Evolutionary conservation across 345 rosid species (phyloP), one percentile per base, ranked within the genome.

Genomic region (Euphorbia pulcherrima): DNA sequence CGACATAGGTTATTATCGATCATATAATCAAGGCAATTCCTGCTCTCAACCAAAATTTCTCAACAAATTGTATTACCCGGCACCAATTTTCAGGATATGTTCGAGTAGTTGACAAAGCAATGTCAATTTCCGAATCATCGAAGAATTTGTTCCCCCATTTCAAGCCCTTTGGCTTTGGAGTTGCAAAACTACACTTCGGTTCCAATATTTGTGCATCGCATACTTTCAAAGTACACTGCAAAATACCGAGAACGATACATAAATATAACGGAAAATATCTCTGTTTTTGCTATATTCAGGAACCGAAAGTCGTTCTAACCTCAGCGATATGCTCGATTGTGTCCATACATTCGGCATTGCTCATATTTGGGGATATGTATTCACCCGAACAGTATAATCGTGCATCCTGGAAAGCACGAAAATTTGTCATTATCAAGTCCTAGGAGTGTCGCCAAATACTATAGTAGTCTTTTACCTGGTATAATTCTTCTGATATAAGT

Each of bases 401-500:
- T 12, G 65, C 65, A 3, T 21, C 50, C 65, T 61, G 65, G 30
- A 61, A 39, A 39, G 29, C 50, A 61, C 24, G 24, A 61, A 21
- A 60, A 9, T 18, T n/a, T 61, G 20, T 26, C 58, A 21, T 56
- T 56, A 11, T 52, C 21, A 11, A n/a, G 11, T 52, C n/a, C 18
- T 16, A 48, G 52, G 6, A 48, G 20, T 48, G 16, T 18, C n/a
- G 11, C 29, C 28, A 54, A 33, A 33, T 33, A 2, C 37, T 33
- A 7, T 33, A 2, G 37, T 7, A 33, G 37, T 33, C 37, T 33
- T 33, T 33, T 54, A 77, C 78, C 72, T 61, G 3, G 33, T 61
- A 78, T 9, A 74, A 67, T 58, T 78, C 75, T 17, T 24, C 5
- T 0, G 81, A 35, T 62, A 78, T 56, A 8, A 78, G 81, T 57